phyloP scores from a whole-genome alignment of 441 rosid genomes.

The Kokia cookei region DNA sequence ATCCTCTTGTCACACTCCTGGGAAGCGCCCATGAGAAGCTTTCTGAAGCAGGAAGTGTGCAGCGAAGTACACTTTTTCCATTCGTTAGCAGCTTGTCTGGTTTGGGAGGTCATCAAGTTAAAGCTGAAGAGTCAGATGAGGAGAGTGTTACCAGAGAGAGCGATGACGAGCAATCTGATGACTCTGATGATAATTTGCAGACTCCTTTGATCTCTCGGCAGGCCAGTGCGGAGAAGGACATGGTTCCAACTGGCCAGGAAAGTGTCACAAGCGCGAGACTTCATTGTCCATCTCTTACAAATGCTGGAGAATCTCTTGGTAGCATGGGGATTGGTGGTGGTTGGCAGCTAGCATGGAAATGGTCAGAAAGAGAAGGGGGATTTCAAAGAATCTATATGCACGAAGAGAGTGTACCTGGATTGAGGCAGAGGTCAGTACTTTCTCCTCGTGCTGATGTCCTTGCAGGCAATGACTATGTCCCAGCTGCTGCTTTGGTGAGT shows the following conservation, averaged over 20 bases:
- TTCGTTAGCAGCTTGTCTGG: constrained; percentile 91
- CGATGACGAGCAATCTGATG: constrained; percentile 70
- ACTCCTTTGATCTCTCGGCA: constrained; percentile 96
- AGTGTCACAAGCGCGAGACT: constrained; percentile 46
- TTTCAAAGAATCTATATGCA: constrained; percentile 82
- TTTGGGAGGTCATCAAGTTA: constrained; percentile 57
- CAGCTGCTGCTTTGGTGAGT: constrained; percentile 90
- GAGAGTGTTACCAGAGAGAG: constrained; percentile 75
- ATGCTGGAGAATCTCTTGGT: constrained; percentile 47
- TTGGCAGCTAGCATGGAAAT: constrained; percentile 98
- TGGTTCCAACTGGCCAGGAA: constrained; percentile 45
- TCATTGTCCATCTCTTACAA: constrained; percentile 53
- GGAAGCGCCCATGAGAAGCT: constrained; percentile 95
- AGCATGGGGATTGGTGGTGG: constrained; percentile 90
- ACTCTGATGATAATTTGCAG: constrained; percentile 69
- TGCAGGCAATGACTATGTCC: constrained; percentile 54
- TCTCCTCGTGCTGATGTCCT: constrained; percentile 63
- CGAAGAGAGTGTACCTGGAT: constrained; percentile 60
- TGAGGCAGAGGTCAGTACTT: constrained; percentile 62
- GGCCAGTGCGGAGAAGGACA: constrained; percentile 67
- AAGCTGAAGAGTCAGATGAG: constrained; percentile 80
- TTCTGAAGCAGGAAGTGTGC: constrained; percentile 75
- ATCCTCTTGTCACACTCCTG: constrained; percentile 89
- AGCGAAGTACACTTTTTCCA: constrained; percentile 75
- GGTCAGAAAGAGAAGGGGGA: constrained; percentile 74